phyloP scores from a whole-genome alignment of 257 asterid species.

The Hygrophila difformis region DNA sequence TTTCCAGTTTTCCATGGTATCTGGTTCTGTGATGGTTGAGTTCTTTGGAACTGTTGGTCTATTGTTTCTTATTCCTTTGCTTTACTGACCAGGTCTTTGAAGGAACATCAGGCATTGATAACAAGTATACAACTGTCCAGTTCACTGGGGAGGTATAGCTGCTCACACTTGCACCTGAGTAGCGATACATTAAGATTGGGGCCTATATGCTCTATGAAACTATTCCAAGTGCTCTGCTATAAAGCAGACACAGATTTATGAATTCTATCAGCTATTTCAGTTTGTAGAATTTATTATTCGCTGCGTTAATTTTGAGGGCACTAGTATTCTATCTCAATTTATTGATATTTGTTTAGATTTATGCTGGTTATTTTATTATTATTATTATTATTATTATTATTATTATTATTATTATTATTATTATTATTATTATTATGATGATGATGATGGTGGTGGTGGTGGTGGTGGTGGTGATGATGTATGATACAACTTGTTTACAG shows the following conservation, averaged over 20 bases:
- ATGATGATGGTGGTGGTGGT: no score
- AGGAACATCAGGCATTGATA: slow-evolving; percentile 96
- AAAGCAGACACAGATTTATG: slow-evolving; percentile 1
- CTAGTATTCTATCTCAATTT: no score
- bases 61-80: slow-evolving; percentile 4
- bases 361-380: no score
- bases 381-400: no score
- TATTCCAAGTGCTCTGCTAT: background rate
- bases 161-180: background rate
- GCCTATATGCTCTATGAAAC: slow-evolving; percentile 3
- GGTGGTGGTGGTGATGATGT: no score
- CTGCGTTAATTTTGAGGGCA: no score
- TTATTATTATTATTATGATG: no score
- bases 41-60: slow-evolving; percentile 3
- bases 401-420: no score
- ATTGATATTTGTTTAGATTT: no score
- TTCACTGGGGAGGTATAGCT: slow-evolving; percentile 85
- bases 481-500: slow-evolving; percentile 16
- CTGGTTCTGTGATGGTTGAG: background rate
- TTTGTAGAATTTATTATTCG: background rate
- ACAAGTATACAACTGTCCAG: slow-evolving; percentile 88
- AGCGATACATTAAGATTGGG: slow-evolving; percentile 3
- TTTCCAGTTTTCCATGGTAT: slow-evolving; percentile 4
- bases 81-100: slow-evolving; percentile 62
- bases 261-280: background rate